Evolutionary conservation across 352 stramenopile genomes (phyloP).

Genomic region (Phytophthora hibernalis): DNA sequence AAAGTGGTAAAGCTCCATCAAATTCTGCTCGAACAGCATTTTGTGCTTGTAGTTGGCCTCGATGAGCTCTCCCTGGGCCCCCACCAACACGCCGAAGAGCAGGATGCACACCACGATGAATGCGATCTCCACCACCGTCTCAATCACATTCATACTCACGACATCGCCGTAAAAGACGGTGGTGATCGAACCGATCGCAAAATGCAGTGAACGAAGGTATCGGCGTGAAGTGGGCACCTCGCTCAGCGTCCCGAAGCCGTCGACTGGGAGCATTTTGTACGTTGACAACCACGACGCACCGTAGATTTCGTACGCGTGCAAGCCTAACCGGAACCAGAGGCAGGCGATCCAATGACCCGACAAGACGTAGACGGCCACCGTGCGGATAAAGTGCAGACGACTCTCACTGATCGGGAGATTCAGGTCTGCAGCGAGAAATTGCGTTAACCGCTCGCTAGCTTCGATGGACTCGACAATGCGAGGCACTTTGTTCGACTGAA

Average conservation of each 20-base stretch:
- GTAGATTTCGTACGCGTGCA: constrained; percentile 55
- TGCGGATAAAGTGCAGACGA: constrained; percentile 60
- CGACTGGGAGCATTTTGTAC: constrained; percentile 58
- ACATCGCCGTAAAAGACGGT: constrained; percentile 81
- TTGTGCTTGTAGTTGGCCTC: constrained; percentile 70
- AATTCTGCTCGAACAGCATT: constrained; percentile 77
- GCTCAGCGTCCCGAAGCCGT: constrained; percentile 48
- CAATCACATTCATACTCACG: constrained; percentile 63
- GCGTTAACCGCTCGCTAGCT: constrained; percentile 57
- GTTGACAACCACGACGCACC: constrained; percentile 66
- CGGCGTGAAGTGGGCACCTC: constrained; percentile 50
- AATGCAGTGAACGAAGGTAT: constrained; percentile 70
- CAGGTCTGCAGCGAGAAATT: constrained; percentile 62
- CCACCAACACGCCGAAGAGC: constrained; percentile 73
- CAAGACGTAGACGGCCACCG: constrained; percentile 57
- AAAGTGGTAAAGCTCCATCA: constrained; percentile 70
- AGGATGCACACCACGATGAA: constrained; percentile 77
- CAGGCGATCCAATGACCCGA: constrained; percentile 77
- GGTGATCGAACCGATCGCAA: constrained; percentile 66
- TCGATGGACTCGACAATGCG: constrained; percentile 56
- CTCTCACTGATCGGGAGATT: constrained; percentile 58
- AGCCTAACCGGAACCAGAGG: constrained; percentile 60
- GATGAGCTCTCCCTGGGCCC: constrained; percentile 65
- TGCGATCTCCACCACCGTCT: constrained; percentile 61
- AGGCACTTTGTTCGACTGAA: constrained; percentile 73